Percentiles rank a stretch among this genome's conserved stretches.
Conservation (phyloP, 2,329 filamentous ascomycete species). For the Microcera coccophila region DNA sequence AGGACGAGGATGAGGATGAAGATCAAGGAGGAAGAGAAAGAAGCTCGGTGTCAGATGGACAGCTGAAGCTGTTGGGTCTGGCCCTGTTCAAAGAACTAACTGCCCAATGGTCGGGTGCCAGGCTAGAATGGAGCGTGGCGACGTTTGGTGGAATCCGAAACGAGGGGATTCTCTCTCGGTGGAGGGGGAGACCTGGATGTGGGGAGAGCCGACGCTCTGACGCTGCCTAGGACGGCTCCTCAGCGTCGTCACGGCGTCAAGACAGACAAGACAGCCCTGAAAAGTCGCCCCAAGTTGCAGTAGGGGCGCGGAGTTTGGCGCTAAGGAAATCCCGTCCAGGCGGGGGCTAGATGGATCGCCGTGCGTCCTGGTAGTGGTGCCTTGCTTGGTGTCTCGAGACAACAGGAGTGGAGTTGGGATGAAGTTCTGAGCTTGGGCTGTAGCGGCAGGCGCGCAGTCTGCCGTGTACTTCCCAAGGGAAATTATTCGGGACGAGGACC, state of each 20-base stretch:
- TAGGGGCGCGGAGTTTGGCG: not conserved
- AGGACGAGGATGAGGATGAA: not conserved
- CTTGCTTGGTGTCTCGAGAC: not conserved
- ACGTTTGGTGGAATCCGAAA: slow-evolving; percentile 22
- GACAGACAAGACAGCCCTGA: no score
- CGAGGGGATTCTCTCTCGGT: slow-evolving; percentile 4
- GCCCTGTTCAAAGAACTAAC: no score
- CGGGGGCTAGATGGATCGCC: not conserved
- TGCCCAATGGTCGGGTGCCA: slow-evolving; percentile 6
- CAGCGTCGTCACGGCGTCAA: no score
- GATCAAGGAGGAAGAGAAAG: not conserved
- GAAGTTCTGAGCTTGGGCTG: no score
- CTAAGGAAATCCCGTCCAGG: not conserved
- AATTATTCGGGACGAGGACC: no score
- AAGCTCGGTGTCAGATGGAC: not conserved
- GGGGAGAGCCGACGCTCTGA: slow-evolving; percentile 3
- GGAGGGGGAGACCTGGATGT: slow-evolving; percentile 9
- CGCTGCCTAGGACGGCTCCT: no score
- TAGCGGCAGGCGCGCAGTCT: not conserved
- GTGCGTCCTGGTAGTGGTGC: no score
- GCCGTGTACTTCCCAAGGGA: no score
- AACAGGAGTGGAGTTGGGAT: not conserved
- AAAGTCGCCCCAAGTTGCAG: not conserved
- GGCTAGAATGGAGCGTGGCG: slow-evolving; percentile 17
- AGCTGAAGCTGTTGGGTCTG: slow-evolving; percentile 1